Evolutionary conservation across 495 filamentous ascomycete genomes (phyloP).

Genomic region (Staphylotrichum longicolle): DNA sequence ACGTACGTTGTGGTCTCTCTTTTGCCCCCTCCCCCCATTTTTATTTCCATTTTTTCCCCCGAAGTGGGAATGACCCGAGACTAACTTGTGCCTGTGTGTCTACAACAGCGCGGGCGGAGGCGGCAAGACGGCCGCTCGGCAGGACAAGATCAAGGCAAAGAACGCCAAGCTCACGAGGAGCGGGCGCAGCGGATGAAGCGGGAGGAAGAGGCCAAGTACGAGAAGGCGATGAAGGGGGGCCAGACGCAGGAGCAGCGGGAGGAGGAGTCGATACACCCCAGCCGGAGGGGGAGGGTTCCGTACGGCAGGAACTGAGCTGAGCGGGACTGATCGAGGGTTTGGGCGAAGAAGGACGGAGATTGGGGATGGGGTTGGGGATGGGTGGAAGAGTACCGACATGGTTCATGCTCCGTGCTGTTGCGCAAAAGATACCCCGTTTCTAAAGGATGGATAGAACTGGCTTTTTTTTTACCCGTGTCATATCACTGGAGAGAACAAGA

Average conservation of each 20-base stretch:
- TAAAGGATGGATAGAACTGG: conserved; percentile 5
- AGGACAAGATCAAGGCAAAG: conserved; percentile 71
- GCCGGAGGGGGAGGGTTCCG: conserved; percentile 28
- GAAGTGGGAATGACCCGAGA: not conserved
- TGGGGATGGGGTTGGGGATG: not conserved
- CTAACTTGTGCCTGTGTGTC: not conserved
- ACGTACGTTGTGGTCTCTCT: conserved; percentile 55
- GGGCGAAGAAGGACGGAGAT: too few relatives aligned
- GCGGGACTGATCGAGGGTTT: too few relatives aligned
- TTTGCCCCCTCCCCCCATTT: not conserved
- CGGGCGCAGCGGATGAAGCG: conserved; percentile 53
- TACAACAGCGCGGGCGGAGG: conserved; percentile 69
- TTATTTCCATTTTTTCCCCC: not conserved
- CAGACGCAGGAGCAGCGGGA: conserved; percentile 24
- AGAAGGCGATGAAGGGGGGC: conserved; percentile 37
- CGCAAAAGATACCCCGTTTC: conserved; percentile 19
- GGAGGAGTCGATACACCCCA: conserved; percentile 32
- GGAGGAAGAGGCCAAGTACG: conserved; percentile 51
- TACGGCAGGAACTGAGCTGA: conserved; percentile 17
- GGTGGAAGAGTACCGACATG: not conserved
- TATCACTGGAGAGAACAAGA: conserved; percentile 1
- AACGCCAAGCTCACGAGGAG: conserved; percentile 85
- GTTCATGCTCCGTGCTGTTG: conserved; percentile 14
- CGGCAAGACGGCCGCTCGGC: conserved; percentile 68
- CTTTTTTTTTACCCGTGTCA: not conserved